phyloP scores from a whole-genome alignment of 352 stramenopile species.

The Globisporangium yorkense region DNA sequence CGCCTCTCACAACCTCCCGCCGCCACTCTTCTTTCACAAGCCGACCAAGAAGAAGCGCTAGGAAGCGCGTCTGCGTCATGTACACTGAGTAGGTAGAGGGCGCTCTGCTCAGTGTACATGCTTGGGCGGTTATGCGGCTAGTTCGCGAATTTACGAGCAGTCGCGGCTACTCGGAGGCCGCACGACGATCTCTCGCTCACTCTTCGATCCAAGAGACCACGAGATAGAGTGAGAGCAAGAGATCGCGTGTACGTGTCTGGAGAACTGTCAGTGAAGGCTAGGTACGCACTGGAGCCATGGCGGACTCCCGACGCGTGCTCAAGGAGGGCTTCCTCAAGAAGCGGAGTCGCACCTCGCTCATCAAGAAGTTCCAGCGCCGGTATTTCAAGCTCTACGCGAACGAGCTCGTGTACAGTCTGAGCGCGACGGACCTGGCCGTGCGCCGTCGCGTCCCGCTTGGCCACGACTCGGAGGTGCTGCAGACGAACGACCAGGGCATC shows the following conservation, averaged over 20 bases:
- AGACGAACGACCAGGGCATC: slow-evolving; percentile 67
- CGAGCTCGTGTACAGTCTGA: slow-evolving; percentile 57
- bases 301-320: slow-evolving; percentile 29
- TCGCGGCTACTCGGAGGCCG: neutral
- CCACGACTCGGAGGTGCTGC: slow-evolving; percentile 45
- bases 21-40: slow-evolving; percentile 47
- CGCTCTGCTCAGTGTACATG: too few relatives aligned
- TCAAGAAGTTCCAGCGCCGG: slow-evolving; percentile 47
- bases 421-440: slow-evolving; percentile 21
- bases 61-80: neutral
- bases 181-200: slow-evolving; percentile 1
- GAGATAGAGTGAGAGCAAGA: neutral
- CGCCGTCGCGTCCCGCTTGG: slow-evolving; percentile 40
- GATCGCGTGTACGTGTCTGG: too few relatives aligned
- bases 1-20: slow-evolving; percentile 19
- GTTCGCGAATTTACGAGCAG: neutral
- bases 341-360: slow-evolving; percentile 36
- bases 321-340: slow-evolving; percentile 75
- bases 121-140: neutral
- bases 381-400: slow-evolving; percentile 67
- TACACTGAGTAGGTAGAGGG: too few relatives aligned
- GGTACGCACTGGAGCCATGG: slow-evolving; percentile 3
- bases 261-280: neutral
- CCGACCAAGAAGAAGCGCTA: slow-evolving; percentile 6
- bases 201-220: slow-evolving; percentile 1